Evolutionary conservation across 805 yeast genomes (phyloP), one percentile per base, ranked within the genome.

Genomic region (Schwanniomyces pseudopolymorphus): DNA sequence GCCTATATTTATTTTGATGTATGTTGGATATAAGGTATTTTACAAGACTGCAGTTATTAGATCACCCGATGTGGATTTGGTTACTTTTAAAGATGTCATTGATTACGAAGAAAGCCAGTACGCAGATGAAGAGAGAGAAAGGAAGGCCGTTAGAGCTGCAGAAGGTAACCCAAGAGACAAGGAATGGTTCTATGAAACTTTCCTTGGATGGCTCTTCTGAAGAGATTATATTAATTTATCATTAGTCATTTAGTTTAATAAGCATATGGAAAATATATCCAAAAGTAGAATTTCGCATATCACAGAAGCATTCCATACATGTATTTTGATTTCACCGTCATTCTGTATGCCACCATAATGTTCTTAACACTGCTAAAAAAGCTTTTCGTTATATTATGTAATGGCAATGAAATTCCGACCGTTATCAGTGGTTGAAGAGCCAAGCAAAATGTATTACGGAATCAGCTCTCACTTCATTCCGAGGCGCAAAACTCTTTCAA

Each of bases 31-130:
- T 72, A 85, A 85, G 68, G n/a, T 83, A 33, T 53, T 68, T 51
- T 66, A 65, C 60, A 81, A 75, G 61, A 73, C 86, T 27, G 74
- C 71, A 54, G 48, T 73, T 24, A 72, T 79, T 44, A 63, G 58
- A 35, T 77, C 87, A 5, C 68, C 66, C 39, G 87, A 84, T 54
- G 85, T 79, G 22, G 92, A 85, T 61, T 69, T 84, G 59, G 64
- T 61, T 42, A 80, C 87, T 7, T 78, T 69, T 61, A 80, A 75
- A 58, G 83, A 77, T 51, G 78, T 75, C 39, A 68, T 78, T 51
- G 84, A 80, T 51, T 77, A 77, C 33, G 82, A 79, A 58, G 80
- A 76, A 54, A 74, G 66, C 50, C 67, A 60, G 46, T 77, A 46
- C 48, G 60, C 63, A 16, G 61, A 54, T 13, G 61, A 60, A 48